Base-by-base conservation (phyloP, 2,329 filamentous ascomycete genomes). In the Talaromyces sp. region DNA sequence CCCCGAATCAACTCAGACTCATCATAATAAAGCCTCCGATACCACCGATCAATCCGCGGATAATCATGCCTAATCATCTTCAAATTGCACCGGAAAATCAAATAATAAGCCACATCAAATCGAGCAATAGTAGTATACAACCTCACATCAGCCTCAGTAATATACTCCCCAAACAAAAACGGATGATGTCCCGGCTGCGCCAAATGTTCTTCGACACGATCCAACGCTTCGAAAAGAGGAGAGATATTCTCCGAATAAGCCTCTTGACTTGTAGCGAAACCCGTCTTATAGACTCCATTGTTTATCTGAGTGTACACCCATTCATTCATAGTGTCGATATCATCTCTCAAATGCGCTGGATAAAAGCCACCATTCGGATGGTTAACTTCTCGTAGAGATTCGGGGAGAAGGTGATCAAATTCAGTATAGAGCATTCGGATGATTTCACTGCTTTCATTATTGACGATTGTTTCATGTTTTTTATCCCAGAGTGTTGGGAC, bases 391-490 rank as follows among this genome's bases (percentile, higher is more conserved):
- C 82, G 82, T 63, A 82, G 77, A 61, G 84, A 69, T 2, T 80
- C 76, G 0, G 81, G 80, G 20, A 90, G 68, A 27, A 88, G 69
- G 46, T 82, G 79, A 66, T 96, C 85, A 66, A 96, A 96, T 68
- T 83, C 87, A 17, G 78, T 79, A 65, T 87, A 88, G 49, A 96
- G 76, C 87, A 95, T 94, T 62, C 91, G 84, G 65, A 95, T 84
- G 69, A 95, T 94, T 76, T 95, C 91, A 61, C 85, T 87, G 70
- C 87, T 91, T 79, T 95, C 91, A 63, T 96, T 96, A 80, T 82
- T 93, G 58, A 95, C 90, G 64, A 96, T 92, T 8, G 79, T 83
- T 65, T 85, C 82, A 49, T 78, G 75, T 76, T 88, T 86, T 75
- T 85, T 90, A 75, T 96, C 90, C 76, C 88, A 95, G 47, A 96